Base-by-base conservation (phyloP, 106 monocot species). In the Xerophyta viscosa region DNA sequence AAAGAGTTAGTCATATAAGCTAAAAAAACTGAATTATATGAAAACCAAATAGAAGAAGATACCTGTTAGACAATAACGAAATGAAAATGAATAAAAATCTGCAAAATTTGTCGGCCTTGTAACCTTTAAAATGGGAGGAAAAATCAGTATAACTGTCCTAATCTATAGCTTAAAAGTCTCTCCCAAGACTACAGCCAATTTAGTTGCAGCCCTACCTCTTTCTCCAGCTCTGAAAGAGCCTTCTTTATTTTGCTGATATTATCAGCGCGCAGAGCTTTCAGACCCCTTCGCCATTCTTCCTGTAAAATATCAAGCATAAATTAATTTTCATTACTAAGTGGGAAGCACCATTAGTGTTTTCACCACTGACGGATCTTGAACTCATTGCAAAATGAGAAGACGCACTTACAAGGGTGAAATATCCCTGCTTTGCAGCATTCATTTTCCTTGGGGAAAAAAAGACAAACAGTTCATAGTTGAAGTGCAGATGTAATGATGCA, bases 31-130 rank as follows among this genome's bases (percentile, higher is more conserved):
- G 20, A 46, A 22, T 44, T 61, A 24, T 50, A 29, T 0, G 23
- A 28, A 28, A 20, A 37, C 12, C 48, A 57, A 49, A 4, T 11
- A 37, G 4, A n/a, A 19, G 18, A 56, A 17, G 37, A 12, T 77
- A 96, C 94, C 94, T 76, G 94, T 88, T 19, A 96, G 67, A 48
- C 83, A 88, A 46, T 88, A 96, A 63, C 73, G 75, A 65, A 88
- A 96, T 21, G 94, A 57, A 76, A 78, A 96, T 14, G 75, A 50
- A 63, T 84, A 85, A 75, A 96, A 96, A 54, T 96, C 78, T 57
- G 46, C 50, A 33, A 88, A 96, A 66, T 73, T 81, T 31, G 63
- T 62, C 50, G 84, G 73, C 64, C 78, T 81, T 50, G 46, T 63
- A 24, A 96, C 94, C 94, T 96, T 44, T 10, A 24, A 65, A 52